A percentile compares a stretch with the other conserved stretches of the same genome.
Conservation (phyloP, 345 rosid genomes). For the Gossypium sturtianum region DNA sequence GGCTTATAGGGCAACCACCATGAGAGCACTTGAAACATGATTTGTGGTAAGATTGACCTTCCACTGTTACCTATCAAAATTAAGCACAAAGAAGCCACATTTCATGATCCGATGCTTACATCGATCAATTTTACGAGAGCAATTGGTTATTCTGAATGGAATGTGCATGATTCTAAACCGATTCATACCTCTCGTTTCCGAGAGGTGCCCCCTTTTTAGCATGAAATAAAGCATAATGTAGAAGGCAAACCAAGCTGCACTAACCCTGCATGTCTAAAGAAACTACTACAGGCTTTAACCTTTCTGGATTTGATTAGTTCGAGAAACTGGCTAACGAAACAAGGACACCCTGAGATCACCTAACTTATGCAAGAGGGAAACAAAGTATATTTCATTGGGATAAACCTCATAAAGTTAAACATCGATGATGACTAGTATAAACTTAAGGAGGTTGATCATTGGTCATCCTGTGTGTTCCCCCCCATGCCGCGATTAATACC, state of each 20-base stretch:
- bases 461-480: no score
- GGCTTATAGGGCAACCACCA: conserved; percentile 85
- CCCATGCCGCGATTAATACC: no score
- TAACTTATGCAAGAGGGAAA: not conserved
- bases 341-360: not conserved
- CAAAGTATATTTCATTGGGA: not conserved
- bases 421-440: not conserved
- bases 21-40: conserved; percentile 95
- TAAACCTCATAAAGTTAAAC: not conserved
- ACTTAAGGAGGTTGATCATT: not conserved
- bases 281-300: not conserved
- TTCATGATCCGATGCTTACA: not conserved
- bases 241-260: not conserved
- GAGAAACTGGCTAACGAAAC: not conserved
- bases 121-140: not conserved
- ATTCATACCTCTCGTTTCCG: not conserved
- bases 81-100: not conserved
- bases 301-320: not conserved
- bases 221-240: not conserved
- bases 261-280: not conserved
- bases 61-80: conserved; percentile 68
- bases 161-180: not conserved
- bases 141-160: not conserved
- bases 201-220: not conserved
- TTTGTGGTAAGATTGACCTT: conserved; percentile 79